phyloP scores from a whole-genome alignment of 202 grass and related monocot genomes.

The Cymbopogon flexuosus region DNA sequence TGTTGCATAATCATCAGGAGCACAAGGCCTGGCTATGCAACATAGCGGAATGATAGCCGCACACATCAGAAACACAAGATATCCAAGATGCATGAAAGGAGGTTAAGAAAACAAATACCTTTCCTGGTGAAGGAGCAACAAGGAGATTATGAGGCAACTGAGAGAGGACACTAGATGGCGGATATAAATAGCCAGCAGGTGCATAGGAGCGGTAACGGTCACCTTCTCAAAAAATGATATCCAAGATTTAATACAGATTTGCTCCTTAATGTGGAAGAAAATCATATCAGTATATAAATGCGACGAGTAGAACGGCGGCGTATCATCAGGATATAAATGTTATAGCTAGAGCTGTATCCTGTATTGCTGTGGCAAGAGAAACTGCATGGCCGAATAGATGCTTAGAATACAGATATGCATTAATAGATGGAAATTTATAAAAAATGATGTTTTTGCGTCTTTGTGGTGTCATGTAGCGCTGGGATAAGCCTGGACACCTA shows the following conservation, averaged over 20 bases:
- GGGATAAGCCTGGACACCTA: background rate
- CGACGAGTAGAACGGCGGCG: background rate
- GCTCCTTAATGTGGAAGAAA: background rate
- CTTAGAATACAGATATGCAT: background rate
- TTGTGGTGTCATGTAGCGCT: background rate
- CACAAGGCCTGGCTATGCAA: background rate
- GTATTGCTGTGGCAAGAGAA: background rate
- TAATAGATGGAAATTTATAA: background rate
- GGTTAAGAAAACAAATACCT: background rate
- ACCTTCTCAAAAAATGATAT: constrained; percentile 6
- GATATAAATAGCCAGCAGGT: constrained; percentile 28
- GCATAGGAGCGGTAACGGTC: background rate
- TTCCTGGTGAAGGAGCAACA: background rate
- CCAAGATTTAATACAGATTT: background rate
- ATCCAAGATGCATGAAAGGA: background rate
- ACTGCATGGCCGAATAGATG: background rate
- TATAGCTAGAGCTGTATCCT: background rate
- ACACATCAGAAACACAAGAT: background rate
- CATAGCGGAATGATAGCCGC: background rate
- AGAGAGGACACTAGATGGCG: background rate
- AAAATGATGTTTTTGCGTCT: background rate
- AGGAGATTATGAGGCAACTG: background rate
- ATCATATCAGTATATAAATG: background rate
- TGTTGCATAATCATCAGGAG: background rate
- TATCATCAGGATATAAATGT: background rate